Evolutionary conservation across 192 early-diverging fungal genomes (phyloP), one percentile per base, ranked within the genome.

Genomic region (Entomortierella lignicola): DNA sequence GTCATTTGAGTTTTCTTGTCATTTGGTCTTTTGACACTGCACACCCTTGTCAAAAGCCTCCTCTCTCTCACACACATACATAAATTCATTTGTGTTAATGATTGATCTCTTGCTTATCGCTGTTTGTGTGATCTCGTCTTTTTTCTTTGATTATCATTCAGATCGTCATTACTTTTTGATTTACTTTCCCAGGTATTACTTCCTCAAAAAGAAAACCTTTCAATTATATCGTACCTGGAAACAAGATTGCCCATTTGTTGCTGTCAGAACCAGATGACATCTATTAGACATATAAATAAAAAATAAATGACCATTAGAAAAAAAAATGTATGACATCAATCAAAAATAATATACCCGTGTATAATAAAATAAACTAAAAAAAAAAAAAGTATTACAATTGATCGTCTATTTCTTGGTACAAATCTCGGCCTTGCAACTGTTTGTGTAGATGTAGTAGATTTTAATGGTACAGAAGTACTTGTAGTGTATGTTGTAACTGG

Each of bases 171-270:
- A 42, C 39, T 29, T 61, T 44, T 26, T 61, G 5, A 4, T 43
- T 43, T 47, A 13, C 31, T 34, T 52, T 44, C 7, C n/a, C n/a
- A n/a, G n/a, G n/a, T n/a, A n/a, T n/a, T n/a, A n/a, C n/a, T n/a
- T n/a, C n/a, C n/a, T 42, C 39, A 42, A 42, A 42, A 10, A 13
- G 39, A 42, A 10, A 13, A n/a, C 56, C 15, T n/a, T 20, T 0
- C 7, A 11, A n/a, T 18, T 37, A 17, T 54, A 13, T 29, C 51
- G 34, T 70, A 79, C 75, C 75, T 66, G 75, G 75, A 54, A 79
- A 79, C 25, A 79, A 54, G 51, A 79, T 79, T 7, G 75, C 75
- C 66, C 67, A 60, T 44, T 79, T 79, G 44, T 69, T 66, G 39
- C 54, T 74, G 18, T 74, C 57, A 20, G 57, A 51, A 11, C 72